These are phyloP conservation scores for Penicillium longicatenatum DNA, from an alignment of 495 filamentous ascomycete genomes.

Conservation along the genomic window DNA sequence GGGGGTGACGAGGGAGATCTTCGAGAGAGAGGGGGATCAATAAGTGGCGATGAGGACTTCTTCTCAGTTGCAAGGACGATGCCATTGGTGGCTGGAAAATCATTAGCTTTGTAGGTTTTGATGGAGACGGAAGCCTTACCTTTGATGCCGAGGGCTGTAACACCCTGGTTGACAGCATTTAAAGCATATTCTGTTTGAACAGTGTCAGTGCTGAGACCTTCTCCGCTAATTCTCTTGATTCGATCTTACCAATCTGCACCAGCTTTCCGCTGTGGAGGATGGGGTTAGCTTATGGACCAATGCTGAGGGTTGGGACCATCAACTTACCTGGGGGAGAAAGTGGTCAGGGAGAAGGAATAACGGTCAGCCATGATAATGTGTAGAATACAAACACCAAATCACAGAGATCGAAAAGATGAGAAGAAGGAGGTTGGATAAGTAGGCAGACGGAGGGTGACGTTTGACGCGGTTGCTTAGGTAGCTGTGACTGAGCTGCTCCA, in stretches of 20 bases:
- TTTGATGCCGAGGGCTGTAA: constrained; percentile 98
- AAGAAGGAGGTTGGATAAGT: constrained; percentile 21
- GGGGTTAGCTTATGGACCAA: constrained; percentile 47
- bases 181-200: constrained; percentile 87
- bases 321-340: constrained; percentile 96
- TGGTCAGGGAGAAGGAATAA: constrained; percentile 99
- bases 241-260: constrained; percentile 63
- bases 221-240: neutral
- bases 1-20: constrained; percentile 96
- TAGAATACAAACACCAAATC: constrained; percentile 11
- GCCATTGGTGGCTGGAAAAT: constrained; percentile 83
- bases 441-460: constrained; percentile 36
- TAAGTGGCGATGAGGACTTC: constrained; percentile 96
- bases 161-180: constrained; percentile 98
- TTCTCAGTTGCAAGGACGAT: constrained; percentile 99
- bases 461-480: constrained; percentile 26
- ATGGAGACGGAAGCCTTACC: constrained; percentile 50
- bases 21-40: constrained; percentile 93
- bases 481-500: constrained; percentile 22
- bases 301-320: constrained; percentile 17
- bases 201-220: constrained; percentile 6
- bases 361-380: constrained; percentile 80
- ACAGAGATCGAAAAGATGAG: constrained; percentile 11
- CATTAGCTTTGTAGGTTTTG: neutral
- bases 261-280: constrained; percentile 76